These are phyloP conservation scores for Eremomyces bilateralis DNA, from an alignment of 495 filamentous ascomycete genomes.

Conservation along the genomic window DNA sequence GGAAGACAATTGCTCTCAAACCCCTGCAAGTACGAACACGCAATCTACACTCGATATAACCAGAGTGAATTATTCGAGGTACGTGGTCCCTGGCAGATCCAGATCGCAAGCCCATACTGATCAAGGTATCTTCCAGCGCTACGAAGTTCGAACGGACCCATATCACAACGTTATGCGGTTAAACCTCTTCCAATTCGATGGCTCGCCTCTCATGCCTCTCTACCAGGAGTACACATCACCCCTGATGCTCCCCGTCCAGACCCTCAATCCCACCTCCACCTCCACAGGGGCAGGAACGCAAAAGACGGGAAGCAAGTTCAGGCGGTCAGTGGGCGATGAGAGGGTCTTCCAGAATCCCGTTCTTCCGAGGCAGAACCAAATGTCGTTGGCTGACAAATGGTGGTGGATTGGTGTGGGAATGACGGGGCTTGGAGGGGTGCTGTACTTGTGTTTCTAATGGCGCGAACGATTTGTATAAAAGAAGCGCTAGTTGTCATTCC, in stretches of 20 bases:
- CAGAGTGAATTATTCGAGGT: slow-evolving; percentile 45
- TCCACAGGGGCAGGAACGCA: slow-evolving; percentile 18
- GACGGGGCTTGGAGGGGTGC: slow-evolving; percentile 37
- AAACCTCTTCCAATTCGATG: slow-evolving; percentile 42
- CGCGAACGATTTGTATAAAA: neutral
- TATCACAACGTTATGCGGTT: slow-evolving; percentile 44
- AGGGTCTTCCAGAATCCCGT: slow-evolving; percentile 24
- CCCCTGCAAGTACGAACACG: slow-evolving; percentile 32
- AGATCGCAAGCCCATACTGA: neutral
- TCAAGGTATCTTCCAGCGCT: slow-evolving; percentile 25
- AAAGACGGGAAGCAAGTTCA: slow-evolving; percentile 16
- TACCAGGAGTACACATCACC: slow-evolving; percentile 48
- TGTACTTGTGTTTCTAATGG: slow-evolving; percentile 24
- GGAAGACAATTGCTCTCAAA: slow-evolving; percentile 50
- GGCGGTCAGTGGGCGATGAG: slow-evolving; percentile 15
- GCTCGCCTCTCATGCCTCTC: slow-evolving; percentile 48
- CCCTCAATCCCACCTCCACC: slow-evolving; percentile 34
- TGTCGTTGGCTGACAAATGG: slow-evolving; percentile 32
- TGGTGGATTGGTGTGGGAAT: slow-evolving; percentile 53
- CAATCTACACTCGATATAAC: slow-evolving; percentile 46
- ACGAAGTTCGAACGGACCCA: slow-evolving; percentile 34
- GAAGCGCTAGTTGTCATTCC: no score
- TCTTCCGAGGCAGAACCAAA: slow-evolving; percentile 21
- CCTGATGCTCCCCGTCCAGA: slow-evolving; percentile 53
- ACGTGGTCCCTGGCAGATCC: slow-evolving; percentile 6